Conservation (phyloP, 208 protist genomes). For the Herpetomonas tarakana region DNA sequence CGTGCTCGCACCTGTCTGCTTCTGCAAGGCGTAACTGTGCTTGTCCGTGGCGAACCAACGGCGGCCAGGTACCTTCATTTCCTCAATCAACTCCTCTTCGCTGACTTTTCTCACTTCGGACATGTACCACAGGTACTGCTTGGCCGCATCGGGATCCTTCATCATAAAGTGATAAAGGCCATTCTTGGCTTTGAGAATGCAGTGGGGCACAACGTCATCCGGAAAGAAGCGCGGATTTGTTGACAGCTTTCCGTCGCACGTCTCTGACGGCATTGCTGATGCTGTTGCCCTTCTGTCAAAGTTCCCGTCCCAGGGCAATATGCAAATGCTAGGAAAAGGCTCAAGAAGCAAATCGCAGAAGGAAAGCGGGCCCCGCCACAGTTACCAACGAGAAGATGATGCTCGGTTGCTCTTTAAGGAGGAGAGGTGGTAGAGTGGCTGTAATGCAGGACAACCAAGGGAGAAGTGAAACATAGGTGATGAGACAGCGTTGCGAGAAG, state of each 20-base stretch:
- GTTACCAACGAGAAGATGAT: no score
- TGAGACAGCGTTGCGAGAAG: no score
- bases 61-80: constrained; percentile 56
- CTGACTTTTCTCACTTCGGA: constrained; percentile 32
- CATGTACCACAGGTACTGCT: constrained; percentile 80
- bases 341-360: no score
- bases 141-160: constrained; percentile 37
- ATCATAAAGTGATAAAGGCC: constrained; percentile 63
- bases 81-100: constrained; percentile 35
- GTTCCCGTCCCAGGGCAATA: no score
- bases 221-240: constrained; percentile 54
- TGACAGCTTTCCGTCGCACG: constrained; percentile 14
- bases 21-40: constrained; percentile 43
- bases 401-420: no score
- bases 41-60: constrained; percentile 77
- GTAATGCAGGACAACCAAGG: no score
- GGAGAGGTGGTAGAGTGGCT: no score
- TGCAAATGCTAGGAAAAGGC: no score
- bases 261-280: background rate
- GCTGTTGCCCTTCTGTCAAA: no score
- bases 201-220: constrained; percentile 32
- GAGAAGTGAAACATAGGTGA: no score
- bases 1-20: constrained; percentile 41
- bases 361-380: no score
- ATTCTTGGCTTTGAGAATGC: constrained; percentile 68